These are phyloP conservation scores for Glycyrrhiza uralensis DNA, from an alignment of 306 rosid genomes.

Conservation along the genomic window DNA sequence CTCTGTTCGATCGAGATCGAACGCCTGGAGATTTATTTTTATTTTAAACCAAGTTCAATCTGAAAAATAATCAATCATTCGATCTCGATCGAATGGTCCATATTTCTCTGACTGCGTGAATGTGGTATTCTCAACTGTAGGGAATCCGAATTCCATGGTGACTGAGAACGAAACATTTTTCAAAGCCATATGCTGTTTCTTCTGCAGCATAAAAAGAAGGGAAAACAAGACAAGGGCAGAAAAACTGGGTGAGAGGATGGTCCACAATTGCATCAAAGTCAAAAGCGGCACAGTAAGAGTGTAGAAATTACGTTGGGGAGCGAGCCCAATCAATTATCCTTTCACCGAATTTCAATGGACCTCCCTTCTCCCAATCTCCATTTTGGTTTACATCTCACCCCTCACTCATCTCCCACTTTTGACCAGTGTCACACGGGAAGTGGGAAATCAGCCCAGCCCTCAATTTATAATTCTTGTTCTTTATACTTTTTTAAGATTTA, in stretches of 20 bases:
- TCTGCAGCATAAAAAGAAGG: background rate
- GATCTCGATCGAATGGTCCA: too few species aligned
- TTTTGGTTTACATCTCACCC: slow-evolving; percentile 20
- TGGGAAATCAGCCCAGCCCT: background rate
- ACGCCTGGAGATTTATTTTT: too few species aligned
- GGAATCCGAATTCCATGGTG: too few species aligned
- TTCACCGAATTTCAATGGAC: slow-evolving; percentile 11
- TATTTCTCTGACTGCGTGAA: too few species aligned
- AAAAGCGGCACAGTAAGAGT: slow-evolving; percentile 24
- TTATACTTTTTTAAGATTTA: background rate
- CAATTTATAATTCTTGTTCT: background rate
- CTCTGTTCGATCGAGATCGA: too few species aligned
- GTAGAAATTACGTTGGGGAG: slow-evolving; percentile 23
- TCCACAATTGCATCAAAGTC: slow-evolving; percentile 27
- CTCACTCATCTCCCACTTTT: slow-evolving; percentile 14
- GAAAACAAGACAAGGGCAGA: background rate
- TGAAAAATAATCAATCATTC: too few species aligned
- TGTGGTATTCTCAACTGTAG: too few species aligned
- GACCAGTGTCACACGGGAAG: background rate
- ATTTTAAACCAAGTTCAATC: too few species aligned
- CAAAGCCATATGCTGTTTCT: background rate
- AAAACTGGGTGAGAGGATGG: slow-evolving; percentile 8
- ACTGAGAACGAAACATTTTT: background rate
- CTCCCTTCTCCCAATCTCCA: background rate
- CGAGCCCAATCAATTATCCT: slow-evolving; percentile 33